Evolutionary conservation across 2,329 filamentous ascomycete genomes (phyloP), one percentile per base, ranked within the genome.

Genomic region (Graphiopsis chlorocephala): DNA sequence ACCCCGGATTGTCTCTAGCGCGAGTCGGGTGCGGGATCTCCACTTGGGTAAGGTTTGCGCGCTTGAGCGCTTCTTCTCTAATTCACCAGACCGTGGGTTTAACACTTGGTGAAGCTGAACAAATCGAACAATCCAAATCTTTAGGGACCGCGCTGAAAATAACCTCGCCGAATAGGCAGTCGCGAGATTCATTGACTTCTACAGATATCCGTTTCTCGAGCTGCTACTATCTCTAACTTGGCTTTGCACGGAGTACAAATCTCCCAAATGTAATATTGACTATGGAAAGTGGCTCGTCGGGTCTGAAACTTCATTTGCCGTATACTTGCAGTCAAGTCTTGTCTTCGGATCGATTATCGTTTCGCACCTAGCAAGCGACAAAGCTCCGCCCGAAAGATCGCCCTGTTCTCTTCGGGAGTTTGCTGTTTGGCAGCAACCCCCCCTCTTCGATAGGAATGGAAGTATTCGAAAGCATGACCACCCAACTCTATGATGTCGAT

Each of bases 401-500:
- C 26, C 17, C 8, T 11, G 8, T 29, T 55, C 50, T 31, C 50
- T 20, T 33, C 26, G 15, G 26, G 4, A 14, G 26, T 55, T 15
- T 17, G 15, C 26, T 14, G 25, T 31, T 55, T 12, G 3, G 50
- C n/a, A 33, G 3, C 31, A n/a, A 23, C 31, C 2, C 4, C 31
- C 2, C 4, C 6, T 38, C 31, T 15, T 7, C 53, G 29, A 12
- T 31, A 25, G 25, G 8, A 23, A 53, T 38, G 29, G 25, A 14
- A 15, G 15, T n/a, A 58, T 28, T 69, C 57, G 33, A 70, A 70
- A 52, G 68, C 66, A 59, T 35, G n/a, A 12, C 66, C 64, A 12
- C 55, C 60, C 11, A 74, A 35, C 52, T 68, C 48, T 11, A 75
- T 33, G 4, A 75, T 61, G 26, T 72, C 67, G 11, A 74, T 58